Evolutionary conservation across 2,329 filamentous ascomycete genomes (phyloP), one percentile per base, ranked within the genome.

Genomic region (Pyrenophora seminiperda): DNA sequence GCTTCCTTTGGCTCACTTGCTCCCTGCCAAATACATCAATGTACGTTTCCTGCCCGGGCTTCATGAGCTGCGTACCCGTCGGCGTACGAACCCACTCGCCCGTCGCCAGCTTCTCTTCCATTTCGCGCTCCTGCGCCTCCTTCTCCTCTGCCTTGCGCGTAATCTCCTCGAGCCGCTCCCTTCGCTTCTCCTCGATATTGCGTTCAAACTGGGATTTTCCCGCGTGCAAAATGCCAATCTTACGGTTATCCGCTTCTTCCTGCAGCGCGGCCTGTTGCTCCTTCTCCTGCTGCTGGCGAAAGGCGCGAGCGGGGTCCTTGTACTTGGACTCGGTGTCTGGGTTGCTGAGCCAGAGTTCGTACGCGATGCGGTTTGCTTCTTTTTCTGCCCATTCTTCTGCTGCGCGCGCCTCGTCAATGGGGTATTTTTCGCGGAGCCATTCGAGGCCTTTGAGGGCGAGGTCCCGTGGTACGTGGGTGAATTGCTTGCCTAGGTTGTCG

Each of bases 361-460:
- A 68, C 18, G 72, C 59, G n/a, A 75, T 70, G 36, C 68, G 63
- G 48, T 73, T 71, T 2, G 70, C 71, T 47, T 75, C 72, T 33
- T 59, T 65, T 55, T 73, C 68, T 5, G 71, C 71, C 71, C 72
- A 75, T 45, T 69, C 67, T 41, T 72, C 66, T 7, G 73, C 73
- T 11, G 72, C 72, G 1, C 66, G 63, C 39, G 73, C 72, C 43
- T 75, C 73, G 53, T 75, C 73, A 22, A 75, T 61, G n/a, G 73
- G 73, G 41, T 65, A 70, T 10, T 50, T 47, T 5, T 69, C 54
- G 11, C 73, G 68, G 38, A 75, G 58, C 65, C 69, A 75, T 19
- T 66, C 59, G 18, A 75, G 50, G 4, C 62, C 73, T 22, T 67
- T 68, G 14, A 67, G 44, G 1, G 68, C 68, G 3, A 62, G 53